phyloP scores from a whole-genome alignment of 2,329 filamentous ascomycete genomes.

The Huntiella omanensis region DNA sequence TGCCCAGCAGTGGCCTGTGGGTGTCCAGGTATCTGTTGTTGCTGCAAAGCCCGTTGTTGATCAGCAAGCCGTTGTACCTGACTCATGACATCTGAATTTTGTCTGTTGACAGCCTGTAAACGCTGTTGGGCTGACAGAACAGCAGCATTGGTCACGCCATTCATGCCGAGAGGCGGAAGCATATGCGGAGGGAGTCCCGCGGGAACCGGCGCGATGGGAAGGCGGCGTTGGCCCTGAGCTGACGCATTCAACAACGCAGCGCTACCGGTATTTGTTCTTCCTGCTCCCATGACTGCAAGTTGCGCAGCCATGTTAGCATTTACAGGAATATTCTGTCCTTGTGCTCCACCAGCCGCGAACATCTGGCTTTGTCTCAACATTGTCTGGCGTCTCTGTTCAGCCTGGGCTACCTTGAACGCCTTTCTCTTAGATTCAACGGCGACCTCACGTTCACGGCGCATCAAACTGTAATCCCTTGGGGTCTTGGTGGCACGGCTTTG shows the following conservation, averaged over 20 bases:
- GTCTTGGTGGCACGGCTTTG: slow-evolving; percentile 44
- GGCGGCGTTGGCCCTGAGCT: slow-evolving; percentile 29
- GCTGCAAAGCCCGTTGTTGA: slow-evolving; percentile 36
- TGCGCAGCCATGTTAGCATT: slow-evolving; percentile 5
- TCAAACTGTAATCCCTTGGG: slow-evolving; percentile 73
- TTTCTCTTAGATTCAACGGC: slow-evolving; percentile 37
- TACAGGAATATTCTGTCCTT: background rate
- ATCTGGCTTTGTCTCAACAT: slow-evolving; percentile 7
- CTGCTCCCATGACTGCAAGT: background rate
- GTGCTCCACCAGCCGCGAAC: background rate
- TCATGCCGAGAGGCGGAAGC: slow-evolving; percentile 34
- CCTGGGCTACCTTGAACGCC: slow-evolving; percentile 32
- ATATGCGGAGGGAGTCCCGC: slow-evolving; percentile 31
- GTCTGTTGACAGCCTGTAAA: slow-evolving; percentile 12
- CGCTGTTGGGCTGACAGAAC: slow-evolving; percentile 24
- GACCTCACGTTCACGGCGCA: slow-evolving; percentile 75
- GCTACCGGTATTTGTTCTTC: slow-evolving; percentile 2
- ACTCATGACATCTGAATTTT: slow-evolving; percentile 28
- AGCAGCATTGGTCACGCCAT: slow-evolving; percentile 30
- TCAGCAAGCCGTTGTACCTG: slow-evolving; percentile 50
- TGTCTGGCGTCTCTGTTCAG: slow-evolving; percentile 32
- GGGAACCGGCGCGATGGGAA: slow-evolving; percentile 34
- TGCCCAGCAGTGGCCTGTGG: slow-evolving; percentile 16
- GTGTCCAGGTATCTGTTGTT: slow-evolving; percentile 22
- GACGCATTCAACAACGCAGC: slow-evolving; percentile 15